Conservation (phyloP, 495 filamentous ascomycete genomes). For the Acidiella bohemica region DNA sequence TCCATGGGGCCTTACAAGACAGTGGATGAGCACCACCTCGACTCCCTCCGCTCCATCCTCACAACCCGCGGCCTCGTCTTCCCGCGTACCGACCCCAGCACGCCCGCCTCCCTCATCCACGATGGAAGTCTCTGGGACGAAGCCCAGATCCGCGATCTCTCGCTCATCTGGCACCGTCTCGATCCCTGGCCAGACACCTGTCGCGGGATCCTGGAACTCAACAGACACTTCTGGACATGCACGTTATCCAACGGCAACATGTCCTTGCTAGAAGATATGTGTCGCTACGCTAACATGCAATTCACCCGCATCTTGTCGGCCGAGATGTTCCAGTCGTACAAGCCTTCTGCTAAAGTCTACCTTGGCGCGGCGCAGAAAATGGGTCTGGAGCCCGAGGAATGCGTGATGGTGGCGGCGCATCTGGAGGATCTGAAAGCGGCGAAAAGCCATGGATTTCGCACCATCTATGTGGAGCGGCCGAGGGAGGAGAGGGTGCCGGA, state of each 20-base stretch:
- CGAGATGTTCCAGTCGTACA: constrained; percentile 65
- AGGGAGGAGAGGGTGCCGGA: constrained; percentile 47
- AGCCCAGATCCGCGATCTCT: constrained; percentile 42
- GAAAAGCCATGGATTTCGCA: constrained; percentile 46
- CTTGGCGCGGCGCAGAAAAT: constrained; percentile 48
- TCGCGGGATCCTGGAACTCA: constrained; percentile 42
- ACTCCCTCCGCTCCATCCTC: constrained; percentile 40
- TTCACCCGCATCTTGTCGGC: constrained; percentile 50
- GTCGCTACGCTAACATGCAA: constrained; percentile 40
- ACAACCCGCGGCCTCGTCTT: constrained; percentile 16
- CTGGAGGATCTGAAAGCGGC: constrained; percentile 54
- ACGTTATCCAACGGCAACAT: constrained; percentile 68
- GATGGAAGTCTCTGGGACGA: constrained; percentile 46
- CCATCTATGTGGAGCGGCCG: constrained; percentile 60
- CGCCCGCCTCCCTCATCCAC: constrained; percentile 11
- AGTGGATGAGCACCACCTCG: constrained; percentile 53
- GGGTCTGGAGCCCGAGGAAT: constrained; percentile 43
- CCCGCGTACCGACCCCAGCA: constrained; percentile 7
- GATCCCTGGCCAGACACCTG: constrained; percentile 54
- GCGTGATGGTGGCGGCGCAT: constrained; percentile 68
- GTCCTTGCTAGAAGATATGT: constrained; percentile 50
- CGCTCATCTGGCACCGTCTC: constrained; percentile 56
- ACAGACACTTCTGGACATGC: constrained; percentile 40
- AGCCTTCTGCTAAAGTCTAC: constrained; percentile 57
- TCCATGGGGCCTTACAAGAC: constrained; percentile 28